Percentiles rank a stretch among this genome's conserved stretches.
phyloP scores from a whole-genome alignment of 2,329 filamentous ascomycete genomes.

The Colletotrichum karsti region DNA sequence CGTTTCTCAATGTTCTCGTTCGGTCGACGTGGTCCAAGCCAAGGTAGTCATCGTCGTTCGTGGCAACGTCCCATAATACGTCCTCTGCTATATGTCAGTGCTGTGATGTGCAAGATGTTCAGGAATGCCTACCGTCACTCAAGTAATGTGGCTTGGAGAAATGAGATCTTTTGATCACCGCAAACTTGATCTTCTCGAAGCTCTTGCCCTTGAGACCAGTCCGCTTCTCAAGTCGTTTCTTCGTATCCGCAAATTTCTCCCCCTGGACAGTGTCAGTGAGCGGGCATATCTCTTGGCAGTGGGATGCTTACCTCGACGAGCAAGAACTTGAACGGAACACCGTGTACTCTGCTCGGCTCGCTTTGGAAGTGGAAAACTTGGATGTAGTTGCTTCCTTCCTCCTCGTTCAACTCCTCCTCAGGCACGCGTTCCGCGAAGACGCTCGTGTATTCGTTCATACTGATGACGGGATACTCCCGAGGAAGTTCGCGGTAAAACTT shows the following conservation, averaged over 20 bases:
- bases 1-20: conserved; percentile 65
- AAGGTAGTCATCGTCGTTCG: conserved; percentile 67
- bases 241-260: conserved; percentile 90
- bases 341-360: conserved; percentile 84
- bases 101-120: neutral
- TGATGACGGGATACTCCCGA: conserved; percentile 76
- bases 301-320: conserved; percentile 74
- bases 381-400: conserved; percentile 66
- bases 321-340: conserved; percentile 90
- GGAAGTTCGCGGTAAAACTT: conserved; percentile 85
- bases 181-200: conserved; percentile 98
- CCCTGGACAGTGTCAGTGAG: conserved; percentile 56
- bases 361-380: conserved; percentile 93
- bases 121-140: conserved; percentile 76
- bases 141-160: conserved; percentile 86
- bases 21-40: conserved; percentile 74
- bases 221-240: conserved; percentile 90
- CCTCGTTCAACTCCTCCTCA: conserved; percentile 71
- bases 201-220: conserved; percentile 97
- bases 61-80: conserved; percentile 61
- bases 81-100: conserved; percentile 54
- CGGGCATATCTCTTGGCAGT: neutral
- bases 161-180: conserved; percentile 74
- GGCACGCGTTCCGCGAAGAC: conserved; percentile 85
- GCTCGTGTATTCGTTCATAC: conserved; percentile 85